Evolutionary conservation across 2,329 filamentous ascomycete species (phyloP).

Genomic region (Ceratocystiopsis sp.): DNA sequence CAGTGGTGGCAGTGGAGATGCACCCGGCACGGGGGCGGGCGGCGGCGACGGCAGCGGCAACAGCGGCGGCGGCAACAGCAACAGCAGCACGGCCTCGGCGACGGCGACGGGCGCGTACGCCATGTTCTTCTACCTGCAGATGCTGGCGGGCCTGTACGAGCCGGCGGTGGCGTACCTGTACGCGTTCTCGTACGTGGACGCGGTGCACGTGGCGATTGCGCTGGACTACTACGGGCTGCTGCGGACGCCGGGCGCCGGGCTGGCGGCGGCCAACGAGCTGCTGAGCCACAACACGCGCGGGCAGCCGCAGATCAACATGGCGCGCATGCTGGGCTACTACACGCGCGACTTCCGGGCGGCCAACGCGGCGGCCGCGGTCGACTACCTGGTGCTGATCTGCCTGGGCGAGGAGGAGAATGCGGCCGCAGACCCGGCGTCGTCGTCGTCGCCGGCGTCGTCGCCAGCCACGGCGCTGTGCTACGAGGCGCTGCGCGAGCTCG

Average conservation of each 20-base stretch:
- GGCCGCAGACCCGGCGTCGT: neutral
- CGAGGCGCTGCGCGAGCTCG: conserved; percentile 80
- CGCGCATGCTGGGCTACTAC: conserved; percentile 84
- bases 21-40: too few relatives aligned
- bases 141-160: conserved; percentile 85
- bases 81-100: conserved; percentile 50
- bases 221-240: conserved; percentile 80
- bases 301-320: conserved; percentile 80
- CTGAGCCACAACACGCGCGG: conserved; percentile 49
- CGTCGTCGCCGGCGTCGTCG: conserved; percentile 16
- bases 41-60: too few relatives aligned
- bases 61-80: too few relatives aligned
- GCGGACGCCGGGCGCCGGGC: conserved; percentile 59
- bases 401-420: conserved; percentile 37
- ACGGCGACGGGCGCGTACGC: conserved; percentile 60
- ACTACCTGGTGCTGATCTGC: conserved; percentile 84
- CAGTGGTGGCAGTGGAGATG: too few relatives aligned
- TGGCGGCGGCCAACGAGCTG: conserved; percentile 51
- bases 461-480: conserved; percentile 71
- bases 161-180: conserved; percentile 85
- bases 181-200: conserved; percentile 77
- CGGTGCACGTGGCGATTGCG: conserved; percentile 85
- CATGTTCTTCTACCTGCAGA: conserved; percentile 85
- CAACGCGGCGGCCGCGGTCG: conserved; percentile 74
- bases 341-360: conserved; percentile 90